These are phyloP conservation scores for Grigorovia transvaalensis DNA, from an alignment of 805 yeast genomes.

Conservation along the genomic window DNA sequence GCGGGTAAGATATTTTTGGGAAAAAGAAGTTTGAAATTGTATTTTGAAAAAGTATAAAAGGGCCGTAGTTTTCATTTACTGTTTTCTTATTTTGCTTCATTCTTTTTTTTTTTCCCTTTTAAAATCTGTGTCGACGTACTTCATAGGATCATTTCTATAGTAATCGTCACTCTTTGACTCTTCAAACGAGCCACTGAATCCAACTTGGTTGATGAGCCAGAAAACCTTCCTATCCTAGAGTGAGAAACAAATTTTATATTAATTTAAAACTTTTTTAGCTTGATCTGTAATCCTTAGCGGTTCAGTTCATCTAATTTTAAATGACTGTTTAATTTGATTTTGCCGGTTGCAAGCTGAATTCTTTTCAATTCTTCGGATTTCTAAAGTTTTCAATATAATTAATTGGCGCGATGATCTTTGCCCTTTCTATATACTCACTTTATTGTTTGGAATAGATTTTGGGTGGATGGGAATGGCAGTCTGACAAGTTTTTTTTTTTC, in stretches of 20 bases:
- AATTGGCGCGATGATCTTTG: conserved; percentile 99
- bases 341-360: conserved; percentile 9
- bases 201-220: conserved; percentile 97
- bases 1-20: background rate
- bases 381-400: conserved; percentile 5
- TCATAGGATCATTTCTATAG: conserved; percentile 99
- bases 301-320: conserved; percentile 64
- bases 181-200: conserved; percentile 98
- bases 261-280: conserved; percentile 35
- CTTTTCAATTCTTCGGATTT: conserved; percentile 8
- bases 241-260: conserved; percentile 38
- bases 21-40: too few relatives aligned
- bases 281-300: conserved; percentile 80
- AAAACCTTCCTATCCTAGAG: conserved; percentile 91
- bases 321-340: conserved; percentile 15
- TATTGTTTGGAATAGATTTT: conserved; percentile 48
- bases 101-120: conserved; percentile 1
- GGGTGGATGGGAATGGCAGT: conserved; percentile 99
- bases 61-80: conserved; percentile 2
- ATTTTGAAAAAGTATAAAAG: conserved; percentile 18
- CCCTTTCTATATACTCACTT: conserved; percentile 77
- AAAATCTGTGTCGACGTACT: conserved; percentile 83
- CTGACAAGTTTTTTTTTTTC: conserved; percentile 78
- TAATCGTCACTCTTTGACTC: conserved; percentile 98
- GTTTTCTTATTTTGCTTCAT: background rate